Evolutionary conservation across 2,329 filamentous ascomycete genomes (phyloP).

Genomic region (Stenocarpella maydis): DNA sequence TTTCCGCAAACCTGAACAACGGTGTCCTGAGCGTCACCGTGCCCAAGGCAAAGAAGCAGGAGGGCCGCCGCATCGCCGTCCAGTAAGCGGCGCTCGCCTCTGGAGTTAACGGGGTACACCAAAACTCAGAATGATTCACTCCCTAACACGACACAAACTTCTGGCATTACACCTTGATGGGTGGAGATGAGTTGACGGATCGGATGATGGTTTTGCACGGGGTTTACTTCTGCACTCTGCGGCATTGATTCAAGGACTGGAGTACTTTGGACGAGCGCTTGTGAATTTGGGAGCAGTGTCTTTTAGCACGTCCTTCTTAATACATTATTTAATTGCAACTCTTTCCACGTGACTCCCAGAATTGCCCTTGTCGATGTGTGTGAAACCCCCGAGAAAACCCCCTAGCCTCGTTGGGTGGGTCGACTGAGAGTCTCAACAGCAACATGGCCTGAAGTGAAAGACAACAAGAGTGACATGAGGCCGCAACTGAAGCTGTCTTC

Average conservation of each 20-base stretch:
- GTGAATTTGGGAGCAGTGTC: not conserved
- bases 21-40: constrained; percentile 71
- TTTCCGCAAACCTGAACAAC: constrained; percentile 69
- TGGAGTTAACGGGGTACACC: not conserved
- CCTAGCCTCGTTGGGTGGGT: too few relatives aligned
- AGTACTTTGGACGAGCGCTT: not conserved
- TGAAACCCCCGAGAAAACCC: not conserved
- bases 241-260: not conserved
- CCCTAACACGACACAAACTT: not conserved
- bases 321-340: not conserved
- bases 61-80: constrained; percentile 63
- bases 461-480: not conserved
- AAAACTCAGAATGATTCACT: not conserved
- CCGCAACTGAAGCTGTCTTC: too few relatives aligned
- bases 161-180: not conserved
- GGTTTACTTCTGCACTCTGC: not conserved
- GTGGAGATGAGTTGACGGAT: not conserved
- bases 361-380: not conserved
- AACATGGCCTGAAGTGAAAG: not conserved
- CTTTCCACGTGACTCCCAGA: not conserved
- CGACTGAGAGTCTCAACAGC: not conserved
- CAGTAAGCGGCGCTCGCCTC: constrained; percentile 47
- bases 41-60: constrained; percentile 71
- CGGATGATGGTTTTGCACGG: constrained; percentile 9
- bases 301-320: not conserved